Evolutionary conservation across 2,329 filamentous ascomycete species (phyloP), one percentile per base, ranked within the genome.

Genomic region (Alternaria dauci): DNA sequence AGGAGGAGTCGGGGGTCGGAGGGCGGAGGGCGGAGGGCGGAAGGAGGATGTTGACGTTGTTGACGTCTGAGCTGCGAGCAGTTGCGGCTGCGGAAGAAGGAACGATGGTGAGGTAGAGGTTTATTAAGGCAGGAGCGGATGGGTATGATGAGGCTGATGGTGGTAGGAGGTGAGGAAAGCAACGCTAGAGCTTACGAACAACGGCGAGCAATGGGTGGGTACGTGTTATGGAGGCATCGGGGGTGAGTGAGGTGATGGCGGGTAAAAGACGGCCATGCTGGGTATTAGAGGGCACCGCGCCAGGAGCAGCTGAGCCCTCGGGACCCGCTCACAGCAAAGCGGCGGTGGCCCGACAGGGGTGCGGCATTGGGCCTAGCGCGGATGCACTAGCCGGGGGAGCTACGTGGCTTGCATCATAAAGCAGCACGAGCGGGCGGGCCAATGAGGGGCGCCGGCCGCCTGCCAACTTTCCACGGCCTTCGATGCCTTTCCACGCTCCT

Each of bases 171-270:
- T 32, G 26, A 42, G 55, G 58, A 59, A 59, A 61, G 67, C 63
- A 68, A 67, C 63, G 72, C 71, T 72, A 66, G 58, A 59, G 64
- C 70, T 69, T 70, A 66, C 68, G 62, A 65, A 67, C 68, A 70
- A 72, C 65, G 67, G 68, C 63, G 66, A 70, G 59, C 56, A 57
- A 58, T 62, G 48, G 55, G 62, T 65, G 62, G 63, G 63, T 65
- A 63, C 64, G 62, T 69, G 68, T 71, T 69, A 71, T 66, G 68
- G 72, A 69, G 68, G 65, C 69, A 74, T 75, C 62, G 63, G 67
- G 61, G 60, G 61, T 62, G 63, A 65, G 61, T 67, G 66, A 70
- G 66, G 68, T 70, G 63, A 64, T 63, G 60, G 60, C 63, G 65
- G 68, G 68, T 67, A 42, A 63, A 52, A 55, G 61, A 66, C 58